Evolutionary conservation across 257 asterid genomes (phyloP).

Genomic region (Solanum peruvianum): DNA sequence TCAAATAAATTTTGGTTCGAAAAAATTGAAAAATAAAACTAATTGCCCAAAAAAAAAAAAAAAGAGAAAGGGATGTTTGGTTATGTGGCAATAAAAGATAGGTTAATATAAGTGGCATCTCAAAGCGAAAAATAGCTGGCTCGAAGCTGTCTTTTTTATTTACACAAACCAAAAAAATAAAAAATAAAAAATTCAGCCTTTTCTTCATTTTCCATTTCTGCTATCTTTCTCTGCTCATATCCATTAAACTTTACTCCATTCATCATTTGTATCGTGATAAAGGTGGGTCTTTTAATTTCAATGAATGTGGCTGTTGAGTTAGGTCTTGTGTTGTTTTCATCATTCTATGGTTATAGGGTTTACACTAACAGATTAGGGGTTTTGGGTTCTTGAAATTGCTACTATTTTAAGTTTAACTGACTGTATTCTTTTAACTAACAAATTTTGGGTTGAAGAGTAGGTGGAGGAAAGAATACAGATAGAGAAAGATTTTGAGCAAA

Average conservation of each 20-base stretch:
- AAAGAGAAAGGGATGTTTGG: neutral
- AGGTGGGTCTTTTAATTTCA: neutral
- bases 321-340: neutral
- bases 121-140: conserved; percentile 7
- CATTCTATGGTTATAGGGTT: neutral
- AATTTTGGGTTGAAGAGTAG: neutral
- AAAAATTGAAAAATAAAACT: neutral
- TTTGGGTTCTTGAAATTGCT: neutral
- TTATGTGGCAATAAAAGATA: conserved; percentile 15
- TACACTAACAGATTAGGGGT: neutral
- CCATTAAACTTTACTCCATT: neutral
- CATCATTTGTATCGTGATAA: neutral
- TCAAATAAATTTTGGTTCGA: neutral
- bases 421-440: neutral
- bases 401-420: neutral
- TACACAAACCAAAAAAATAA: too few relatives aligned
- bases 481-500: neutral
- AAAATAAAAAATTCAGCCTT: neutral
- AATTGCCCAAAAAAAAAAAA: neutral
- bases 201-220: neutral
- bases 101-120: conserved; percentile 12
- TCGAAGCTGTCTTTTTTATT: neutral
- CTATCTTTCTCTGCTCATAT: neutral
- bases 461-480: neutral
- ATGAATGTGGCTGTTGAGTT: neutral